These are phyloP conservation scores for Neurospora discreta DNA, from an alignment of 495 filamentous ascomycete genomes.

Conservation along the genomic window DNA sequence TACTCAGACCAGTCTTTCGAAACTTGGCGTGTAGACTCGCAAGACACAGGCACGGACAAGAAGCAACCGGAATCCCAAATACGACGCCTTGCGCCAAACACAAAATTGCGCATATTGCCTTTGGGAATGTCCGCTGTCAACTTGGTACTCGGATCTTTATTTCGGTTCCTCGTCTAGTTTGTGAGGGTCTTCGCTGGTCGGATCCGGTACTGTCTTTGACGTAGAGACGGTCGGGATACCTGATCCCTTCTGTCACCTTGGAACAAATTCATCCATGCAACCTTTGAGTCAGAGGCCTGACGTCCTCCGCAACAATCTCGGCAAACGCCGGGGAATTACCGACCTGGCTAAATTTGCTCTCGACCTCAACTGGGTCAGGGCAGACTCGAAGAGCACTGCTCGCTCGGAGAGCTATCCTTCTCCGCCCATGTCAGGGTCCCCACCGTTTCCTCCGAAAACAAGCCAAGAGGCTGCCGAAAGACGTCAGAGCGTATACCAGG, in stretches of 20 bases:
- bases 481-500: slow-evolving; percentile 39
- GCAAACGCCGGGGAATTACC: slow-evolving; percentile 48
- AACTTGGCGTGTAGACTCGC: neutral
- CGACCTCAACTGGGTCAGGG: slow-evolving; percentile 55
- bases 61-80: neutral
- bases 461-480: slow-evolving; percentile 48
- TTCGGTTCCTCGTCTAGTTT: slow-evolving; percentile 15
- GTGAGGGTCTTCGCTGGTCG: slow-evolving; percentile 11
- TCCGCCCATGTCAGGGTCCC: slow-evolving; percentile 80
- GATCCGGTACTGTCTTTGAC: slow-evolving; percentile 6
- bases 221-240: slow-evolving; percentile 18
- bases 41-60: neutral
- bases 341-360: slow-evolving; percentile 58
- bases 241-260: slow-evolving; percentile 15
- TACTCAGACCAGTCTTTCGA: neutral
- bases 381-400: slow-evolving; percentile 57
- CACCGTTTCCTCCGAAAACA: slow-evolving; percentile 54
- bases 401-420: slow-evolving; percentile 57
- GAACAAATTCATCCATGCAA: slow-evolving; percentile 36
- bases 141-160: slow-evolving; percentile 14
- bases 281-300: slow-evolving; percentile 31
- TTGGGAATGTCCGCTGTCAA: slow-evolving; percentile 21
- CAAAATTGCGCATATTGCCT: slow-evolving; percentile 4
- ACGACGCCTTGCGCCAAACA: neutral
- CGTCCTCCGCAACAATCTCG: slow-evolving; percentile 39